Evolutionary conservation across 805 yeast species (phyloP).

Genomic region (Starmerella asiatica): DNA sequence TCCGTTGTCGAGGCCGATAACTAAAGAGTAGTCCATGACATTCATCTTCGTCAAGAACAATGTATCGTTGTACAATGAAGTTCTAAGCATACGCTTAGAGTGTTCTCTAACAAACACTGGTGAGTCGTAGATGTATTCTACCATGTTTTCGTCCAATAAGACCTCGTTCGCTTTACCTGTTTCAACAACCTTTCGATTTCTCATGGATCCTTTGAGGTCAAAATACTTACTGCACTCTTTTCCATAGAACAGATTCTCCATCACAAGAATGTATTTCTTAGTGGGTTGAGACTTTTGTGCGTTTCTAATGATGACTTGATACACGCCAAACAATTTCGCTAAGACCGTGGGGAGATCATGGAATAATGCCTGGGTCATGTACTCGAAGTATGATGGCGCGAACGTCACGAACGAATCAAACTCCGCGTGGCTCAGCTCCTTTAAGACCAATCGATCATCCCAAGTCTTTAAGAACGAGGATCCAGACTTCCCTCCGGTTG

Average conservation of each 20-base stretch:
- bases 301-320: slow-evolving; percentile 79
- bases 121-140: slow-evolving; percentile 89
- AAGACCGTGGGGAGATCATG: slow-evolving; percentile 90
- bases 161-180: slow-evolving; percentile 95
- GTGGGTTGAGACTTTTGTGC: slow-evolving; percentile 53
- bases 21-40: slow-evolving; percentile 95
- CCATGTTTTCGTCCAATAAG: slow-evolving; percentile 91
- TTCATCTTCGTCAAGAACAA: slow-evolving; percentile 90
- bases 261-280: slow-evolving; percentile 80
- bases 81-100: slow-evolving; percentile 69
- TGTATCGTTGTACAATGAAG: slow-evolving; percentile 91
- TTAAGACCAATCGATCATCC: slow-evolving; percentile 79
- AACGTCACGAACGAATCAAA: slow-evolving; percentile 86
- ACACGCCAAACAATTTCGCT: slow-evolving; percentile 90
- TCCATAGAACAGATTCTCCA: slow-evolving; percentile 89
- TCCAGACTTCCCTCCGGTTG: slow-evolving; percentile 93
- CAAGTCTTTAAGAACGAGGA: slow-evolving; percentile 84
- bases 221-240: slow-evolving; percentile 71
- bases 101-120: slow-evolving; percentile 90
- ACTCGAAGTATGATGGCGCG: slow-evolving; percentile 93
- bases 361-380: slow-evolving; percentile 87
- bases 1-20: slow-evolving; percentile 70
- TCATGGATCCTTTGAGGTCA: slow-evolving; percentile 95
- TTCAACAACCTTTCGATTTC: slow-evolving; percentile 91
- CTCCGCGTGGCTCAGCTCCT: slow-evolving; percentile 77